Conservation (phyloP, 75 land plant species). For the Selaginella moellendorffii region DNA sequence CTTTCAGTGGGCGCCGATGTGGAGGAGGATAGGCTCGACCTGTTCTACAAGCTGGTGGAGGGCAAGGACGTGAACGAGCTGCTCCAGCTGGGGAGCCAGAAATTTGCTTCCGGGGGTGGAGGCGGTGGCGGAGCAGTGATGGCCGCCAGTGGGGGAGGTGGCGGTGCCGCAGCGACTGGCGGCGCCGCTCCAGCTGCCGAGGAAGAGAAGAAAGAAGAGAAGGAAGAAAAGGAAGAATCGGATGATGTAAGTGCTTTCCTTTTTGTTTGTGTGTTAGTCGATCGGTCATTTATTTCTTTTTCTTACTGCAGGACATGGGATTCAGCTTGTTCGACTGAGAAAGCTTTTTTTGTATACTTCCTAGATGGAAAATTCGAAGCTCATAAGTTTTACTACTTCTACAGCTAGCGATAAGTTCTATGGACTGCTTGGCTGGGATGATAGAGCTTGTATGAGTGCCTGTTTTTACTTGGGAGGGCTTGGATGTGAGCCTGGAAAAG, state of each 20-base stretch:
- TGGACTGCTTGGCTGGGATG: no score
- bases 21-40: not conserved
- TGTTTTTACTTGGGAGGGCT: no score
- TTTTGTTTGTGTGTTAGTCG: not conserved
- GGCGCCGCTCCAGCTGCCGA: not conserved
- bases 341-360: no score
- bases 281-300: not conserved
- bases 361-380: no score
- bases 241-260: not conserved
- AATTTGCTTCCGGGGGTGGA: slow-evolving; percentile 2
- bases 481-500: no score
- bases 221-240: slow-evolving; percentile 7
- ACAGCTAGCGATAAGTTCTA: no score
- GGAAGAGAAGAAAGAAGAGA: not conserved
- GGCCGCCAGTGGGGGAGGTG: not conserved
- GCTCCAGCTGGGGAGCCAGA: not conserved
- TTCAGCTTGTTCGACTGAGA: slow-evolving; percentile 4
- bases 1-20: slow-evolving; percentile 6
- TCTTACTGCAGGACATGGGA: slow-evolving; percentile 8
- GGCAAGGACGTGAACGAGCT: slow-evolving; percentile 9
- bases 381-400: no score
- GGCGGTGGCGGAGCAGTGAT: slow-evolving; percentile 3
- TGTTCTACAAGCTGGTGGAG: not conserved
- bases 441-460: no score
- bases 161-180: not conserved